Evolutionary conservation across 805 yeast genomes (phyloP).

Genomic region (Candida insectalens): DNA sequence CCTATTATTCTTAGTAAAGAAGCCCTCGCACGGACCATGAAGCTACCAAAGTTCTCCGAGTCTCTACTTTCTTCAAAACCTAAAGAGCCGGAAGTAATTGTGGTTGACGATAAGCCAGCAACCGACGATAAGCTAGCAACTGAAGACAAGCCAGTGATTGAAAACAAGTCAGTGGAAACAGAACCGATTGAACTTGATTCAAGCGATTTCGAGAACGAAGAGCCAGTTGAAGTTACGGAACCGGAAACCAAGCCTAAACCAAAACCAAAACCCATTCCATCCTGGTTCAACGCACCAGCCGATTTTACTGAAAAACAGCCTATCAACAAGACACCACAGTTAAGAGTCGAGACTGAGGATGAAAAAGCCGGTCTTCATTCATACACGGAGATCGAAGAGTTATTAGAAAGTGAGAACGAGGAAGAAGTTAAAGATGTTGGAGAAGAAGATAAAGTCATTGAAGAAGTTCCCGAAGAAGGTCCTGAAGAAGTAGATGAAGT

Average conservation of each 20-base stretch:
- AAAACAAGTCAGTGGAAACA: conserved; percentile 1
- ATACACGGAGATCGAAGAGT: conserved; percentile 37
- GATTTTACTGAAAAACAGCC: conserved; percentile 3
- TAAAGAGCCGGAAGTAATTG: not conserved
- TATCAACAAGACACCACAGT: not conserved
- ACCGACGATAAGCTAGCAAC: not conserved
- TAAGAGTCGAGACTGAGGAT: conserved; percentile 21
- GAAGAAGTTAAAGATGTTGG: conserved; percentile 17
- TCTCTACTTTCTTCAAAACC: conserved; percentile 5
- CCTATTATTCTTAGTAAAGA: conserved; percentile 15
- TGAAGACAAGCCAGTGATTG: conserved; percentile 3
- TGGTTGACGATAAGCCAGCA: conserved; percentile 1
- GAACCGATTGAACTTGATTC: too few relatives aligned
- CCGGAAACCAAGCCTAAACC: not conserved
- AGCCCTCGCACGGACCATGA: conserved; percentile 10
- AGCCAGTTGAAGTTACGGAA: too few relatives aligned
- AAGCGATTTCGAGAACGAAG: too few relatives aligned
- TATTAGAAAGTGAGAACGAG: conserved; percentile 7
- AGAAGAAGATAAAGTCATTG: not conserved
- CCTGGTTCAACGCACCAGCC: conserved; percentile 11
- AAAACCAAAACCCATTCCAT: conserved; percentile 10
- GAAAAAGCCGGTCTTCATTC: conserved; percentile 42
- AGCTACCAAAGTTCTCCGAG: conserved; percentile 8
- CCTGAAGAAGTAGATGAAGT: conserved; percentile 10
- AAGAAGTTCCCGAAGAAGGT: conserved; percentile 2